Conservation (phyloP, 1,284 basidiomycete genomes). For the Melampsora americana region DNA sequence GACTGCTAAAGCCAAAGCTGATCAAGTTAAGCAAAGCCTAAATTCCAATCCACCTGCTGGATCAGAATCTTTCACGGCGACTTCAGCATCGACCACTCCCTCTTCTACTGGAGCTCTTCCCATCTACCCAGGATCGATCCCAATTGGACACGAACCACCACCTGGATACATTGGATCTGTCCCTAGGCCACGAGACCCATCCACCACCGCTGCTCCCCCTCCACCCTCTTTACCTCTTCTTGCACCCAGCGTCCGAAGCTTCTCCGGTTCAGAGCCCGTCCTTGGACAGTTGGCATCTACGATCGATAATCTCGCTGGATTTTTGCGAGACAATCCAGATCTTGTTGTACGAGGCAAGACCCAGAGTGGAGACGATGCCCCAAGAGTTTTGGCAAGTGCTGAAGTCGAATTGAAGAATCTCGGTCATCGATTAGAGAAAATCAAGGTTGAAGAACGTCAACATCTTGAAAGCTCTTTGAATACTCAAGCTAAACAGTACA, state of each 20-base stretch:
- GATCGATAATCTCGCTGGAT: conserved; percentile 85
- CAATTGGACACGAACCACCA: conserved; percentile 84
- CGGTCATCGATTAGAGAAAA: conserved; percentile 70
- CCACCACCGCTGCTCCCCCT: conserved; percentile 52
- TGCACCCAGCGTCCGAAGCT: conserved; percentile 72
- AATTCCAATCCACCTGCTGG: background rate
- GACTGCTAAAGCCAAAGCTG: background rate
- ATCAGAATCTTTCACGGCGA: background rate
- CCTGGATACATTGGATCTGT: conserved; percentile 71
- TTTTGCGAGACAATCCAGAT: conserved; percentile 70
- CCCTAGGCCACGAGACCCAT: conserved; percentile 48
- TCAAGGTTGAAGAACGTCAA: conserved; percentile 74
- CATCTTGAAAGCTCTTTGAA: conserved; percentile 76
- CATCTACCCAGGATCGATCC: conserved; percentile 60
- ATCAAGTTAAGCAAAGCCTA: background rate
- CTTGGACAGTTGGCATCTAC: conserved; percentile 86
- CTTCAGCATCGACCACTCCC: background rate
- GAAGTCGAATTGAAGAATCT: conserved; percentile 79
- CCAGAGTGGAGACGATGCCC: conserved; percentile 58
- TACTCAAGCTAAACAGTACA: conserved; percentile 79
- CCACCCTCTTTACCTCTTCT: conserved; percentile 68
- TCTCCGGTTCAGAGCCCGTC: conserved; percentile 77
- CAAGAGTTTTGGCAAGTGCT: conserved; percentile 63
- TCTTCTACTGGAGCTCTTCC: conserved; percentile 1
- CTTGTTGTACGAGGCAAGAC: conserved; percentile 54